phyloP scores from a whole-genome alignment of 2,329 filamentous ascomycete species.

The Alternaria dauci region DNA sequence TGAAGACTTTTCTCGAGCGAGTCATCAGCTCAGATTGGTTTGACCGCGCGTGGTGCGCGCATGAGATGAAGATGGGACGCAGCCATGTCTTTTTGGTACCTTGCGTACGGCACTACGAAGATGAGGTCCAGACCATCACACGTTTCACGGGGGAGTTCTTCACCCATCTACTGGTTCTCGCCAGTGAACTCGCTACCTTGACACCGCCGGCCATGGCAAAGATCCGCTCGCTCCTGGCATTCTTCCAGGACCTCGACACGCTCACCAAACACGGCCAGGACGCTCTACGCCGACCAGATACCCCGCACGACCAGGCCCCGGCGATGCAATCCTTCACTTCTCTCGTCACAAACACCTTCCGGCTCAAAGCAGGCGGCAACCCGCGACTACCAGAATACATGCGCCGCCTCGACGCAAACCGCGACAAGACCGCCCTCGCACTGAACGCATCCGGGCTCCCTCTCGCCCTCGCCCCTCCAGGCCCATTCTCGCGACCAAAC shows the following conservation, averaged over 20 bases:
- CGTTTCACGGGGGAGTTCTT: slow-evolving; percentile 55
- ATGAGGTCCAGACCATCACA: slow-evolving; percentile 38
- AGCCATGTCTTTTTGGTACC: slow-evolving; percentile 54
- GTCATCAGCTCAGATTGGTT: slow-evolving; percentile 55
- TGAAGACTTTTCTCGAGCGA: slow-evolving; percentile 45
- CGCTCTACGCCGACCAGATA: slow-evolving; percentile 26
- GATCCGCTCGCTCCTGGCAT: slow-evolving; percentile 32
- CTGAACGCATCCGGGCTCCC: slow-evolving; percentile 53
- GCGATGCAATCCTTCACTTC: slow-evolving; percentile 21
- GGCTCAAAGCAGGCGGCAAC: slow-evolving; percentile 54
- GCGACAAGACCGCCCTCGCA: slow-evolving; percentile 55
- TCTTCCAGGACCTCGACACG: slow-evolving; percentile 24
- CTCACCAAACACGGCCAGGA: slow-evolving; percentile 11
- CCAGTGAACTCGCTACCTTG: slow-evolving; percentile 31
- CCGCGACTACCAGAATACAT: slow-evolving; percentile 52
- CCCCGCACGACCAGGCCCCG: slow-evolving; percentile 17
- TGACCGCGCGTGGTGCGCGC: slow-evolving; percentile 55
- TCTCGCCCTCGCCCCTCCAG: slow-evolving; percentile 45
- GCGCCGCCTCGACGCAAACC: slow-evolving; percentile 53
- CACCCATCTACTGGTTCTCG: slow-evolving; percentile 51
- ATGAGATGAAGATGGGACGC: slow-evolving; percentile 54
- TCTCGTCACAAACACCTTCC: slow-evolving; percentile 50
- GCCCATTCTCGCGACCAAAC: slow-evolving; percentile 39
- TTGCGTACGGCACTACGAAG: slow-evolving; percentile 37
- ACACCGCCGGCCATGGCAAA: slow-evolving; percentile 22